These are phyloP conservation scores for Phytophthora meadii DNA, from an alignment of 352 stramenopile genomes.

Conservation along the genomic window DNA sequence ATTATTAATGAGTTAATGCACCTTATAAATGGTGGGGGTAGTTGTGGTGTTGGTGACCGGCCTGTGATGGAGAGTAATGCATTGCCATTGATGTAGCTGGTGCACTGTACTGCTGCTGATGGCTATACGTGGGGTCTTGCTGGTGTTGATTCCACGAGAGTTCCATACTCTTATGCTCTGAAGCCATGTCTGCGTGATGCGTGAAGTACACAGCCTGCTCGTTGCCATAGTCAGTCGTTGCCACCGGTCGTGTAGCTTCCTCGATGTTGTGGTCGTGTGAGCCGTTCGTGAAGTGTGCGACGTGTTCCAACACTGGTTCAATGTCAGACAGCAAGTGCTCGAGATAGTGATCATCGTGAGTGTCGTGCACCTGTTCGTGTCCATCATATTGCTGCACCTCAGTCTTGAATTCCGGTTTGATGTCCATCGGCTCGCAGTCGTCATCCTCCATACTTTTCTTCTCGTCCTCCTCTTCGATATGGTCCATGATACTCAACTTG, in stretches of 20 bases:
- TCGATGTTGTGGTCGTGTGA: constrained; percentile 8
- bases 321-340: constrained; percentile 59
- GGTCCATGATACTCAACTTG: constrained; percentile 35
- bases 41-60: constrained; percentile 22
- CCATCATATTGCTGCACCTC: constrained; percentile 18
- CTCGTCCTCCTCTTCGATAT: constrained; percentile 37
- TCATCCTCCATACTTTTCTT: constrained; percentile 25
- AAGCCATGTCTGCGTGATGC: constrained; percentile 18
- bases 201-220: constrained; percentile 33
- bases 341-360: constrained; percentile 48
- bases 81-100: constrained; percentile 11
- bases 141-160: constrained; percentile 37
- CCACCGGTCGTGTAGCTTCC: constrained; percentile 21
- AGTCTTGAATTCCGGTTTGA: constrained; percentile 25
- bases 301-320: constrained; percentile 56
- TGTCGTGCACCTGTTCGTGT: constrained; percentile 25
- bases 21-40: constrained; percentile 32
- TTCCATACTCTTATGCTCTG: constrained; percentile 36
- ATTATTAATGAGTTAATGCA: background rate
- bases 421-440: constrained; percentile 29
- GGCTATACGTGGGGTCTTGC: constrained; percentile 13
- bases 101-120: constrained; percentile 24
- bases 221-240: constrained; percentile 26
- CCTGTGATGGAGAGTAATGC: constrained; percentile 22
- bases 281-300: constrained; percentile 54